These are phyloP conservation scores for Plasmodium vinckei DNA, from an alignment of 169 alveolate genomes.

Conservation along the genomic window DNA sequence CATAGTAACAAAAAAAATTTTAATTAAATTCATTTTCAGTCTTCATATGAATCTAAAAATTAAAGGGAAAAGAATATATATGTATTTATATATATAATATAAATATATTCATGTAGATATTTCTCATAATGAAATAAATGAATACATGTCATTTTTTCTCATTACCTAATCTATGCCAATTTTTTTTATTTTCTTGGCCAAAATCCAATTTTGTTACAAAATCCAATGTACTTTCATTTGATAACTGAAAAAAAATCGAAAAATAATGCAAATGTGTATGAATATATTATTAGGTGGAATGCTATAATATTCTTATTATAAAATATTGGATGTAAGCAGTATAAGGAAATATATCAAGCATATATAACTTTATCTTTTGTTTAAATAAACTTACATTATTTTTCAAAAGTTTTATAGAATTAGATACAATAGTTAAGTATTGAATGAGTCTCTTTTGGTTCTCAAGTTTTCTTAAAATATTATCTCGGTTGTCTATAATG, in stretches of 20 bases:
- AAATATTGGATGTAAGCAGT: background rate
- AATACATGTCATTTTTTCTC: background rate
- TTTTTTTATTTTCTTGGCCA: conserved; percentile 63
- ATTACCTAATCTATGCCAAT: conserved; percentile 55
- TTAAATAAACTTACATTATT: conserved; percentile 34
- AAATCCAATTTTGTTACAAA: conserved; percentile 68
- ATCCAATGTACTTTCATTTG: conserved; percentile 66
- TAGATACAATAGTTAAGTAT: conserved; percentile 56
- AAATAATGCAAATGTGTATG: background rate
- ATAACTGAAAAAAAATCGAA: conserved; percentile 36
- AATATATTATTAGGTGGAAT: background rate
- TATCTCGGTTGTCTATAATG: conserved; percentile 70
- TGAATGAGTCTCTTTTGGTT: conserved; percentile 65
- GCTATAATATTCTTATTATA: background rate
- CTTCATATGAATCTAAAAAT: conserved; percentile 41
- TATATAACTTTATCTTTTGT: background rate
- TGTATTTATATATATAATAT: background rate
- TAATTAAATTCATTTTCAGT: conserved; percentile 2
- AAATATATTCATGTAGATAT: background rate
- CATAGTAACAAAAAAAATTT: conserved; percentile 2
- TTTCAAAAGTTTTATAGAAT: conserved; percentile 54
- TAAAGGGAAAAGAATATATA: background rate
- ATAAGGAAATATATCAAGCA: background rate
- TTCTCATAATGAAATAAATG: background rate
- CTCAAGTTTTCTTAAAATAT: conserved; percentile 47